Conservation (phyloP, 768 basidiomycete genomes). For the Tricholoma furcatifolium region DNA sequence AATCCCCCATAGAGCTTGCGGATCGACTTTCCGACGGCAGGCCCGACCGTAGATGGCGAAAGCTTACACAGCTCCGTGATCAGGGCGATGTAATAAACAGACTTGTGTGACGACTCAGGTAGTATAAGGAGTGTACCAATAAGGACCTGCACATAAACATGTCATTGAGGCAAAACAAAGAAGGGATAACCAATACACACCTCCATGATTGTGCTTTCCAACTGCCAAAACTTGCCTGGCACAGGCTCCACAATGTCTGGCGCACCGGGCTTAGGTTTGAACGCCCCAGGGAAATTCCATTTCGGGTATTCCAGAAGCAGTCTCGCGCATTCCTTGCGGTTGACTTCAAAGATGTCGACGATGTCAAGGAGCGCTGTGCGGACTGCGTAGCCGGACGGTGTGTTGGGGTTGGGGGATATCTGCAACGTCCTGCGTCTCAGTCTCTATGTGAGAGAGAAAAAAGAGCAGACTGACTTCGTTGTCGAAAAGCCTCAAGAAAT, state of each 20-base stretch:
- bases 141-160: conserved; percentile 47
- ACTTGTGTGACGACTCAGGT: conserved; percentile 73
- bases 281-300: conserved; percentile 81
- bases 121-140: conserved; percentile 74
- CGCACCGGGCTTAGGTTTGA: conserved; percentile 74
- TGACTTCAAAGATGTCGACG: conserved; percentile 89
- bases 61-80: conserved; percentile 94
- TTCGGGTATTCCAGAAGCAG: conserved; percentile 83
- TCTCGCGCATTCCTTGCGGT: conserved; percentile 92
- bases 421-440: conserved; percentile 29
- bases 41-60: conserved; percentile 90
- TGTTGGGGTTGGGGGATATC: conserved; percentile 76
- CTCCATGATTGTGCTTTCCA: conserved; percentile 89
- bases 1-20: conserved; percentile 78
- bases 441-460: not conserved
- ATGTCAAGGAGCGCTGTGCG: conserved; percentile 74
- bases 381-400: conserved; percentile 76
- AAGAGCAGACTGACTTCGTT: conserved; percentile 37
- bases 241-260: conserved; percentile 48
- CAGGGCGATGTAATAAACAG: conserved; percentile 83
- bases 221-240: conserved; percentile 74
- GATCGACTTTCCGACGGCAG: conserved; percentile 94
- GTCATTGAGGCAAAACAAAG: not conserved
- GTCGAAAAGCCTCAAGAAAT: conserved; percentile 66
- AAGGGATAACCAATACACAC: conserved; percentile 33